A percentile compares a stretch with the other conserved stretches of the same genome.
Evolutionary conservation across 345 rosid genomes (phyloP).

Genomic region (Alliaria petiolata): DNA sequence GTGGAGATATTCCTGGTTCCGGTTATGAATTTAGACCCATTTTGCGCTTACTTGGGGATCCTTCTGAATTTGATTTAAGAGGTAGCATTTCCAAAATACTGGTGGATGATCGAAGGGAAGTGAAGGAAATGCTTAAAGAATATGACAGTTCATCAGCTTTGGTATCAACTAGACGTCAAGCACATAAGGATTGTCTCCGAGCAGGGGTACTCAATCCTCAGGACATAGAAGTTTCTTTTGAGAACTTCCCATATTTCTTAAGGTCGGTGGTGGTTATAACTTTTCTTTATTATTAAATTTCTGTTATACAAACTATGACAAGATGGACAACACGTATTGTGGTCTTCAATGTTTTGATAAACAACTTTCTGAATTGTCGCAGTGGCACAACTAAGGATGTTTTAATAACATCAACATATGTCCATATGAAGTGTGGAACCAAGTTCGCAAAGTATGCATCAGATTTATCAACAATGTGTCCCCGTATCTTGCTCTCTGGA

Average conservation of each 20-base stretch:
- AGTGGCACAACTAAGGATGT: slow-evolving; percentile 89
- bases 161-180: slow-evolving; percentile 58
- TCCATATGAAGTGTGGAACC: slow-evolving; percentile 69
- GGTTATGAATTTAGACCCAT: slow-evolving; percentile 59
- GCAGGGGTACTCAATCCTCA: slow-evolving; percentile 65
- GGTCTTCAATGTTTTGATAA: slow-evolving; percentile 1
- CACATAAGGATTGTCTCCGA: slow-evolving; percentile 60
- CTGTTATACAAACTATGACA: not conserved
- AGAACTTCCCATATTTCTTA: slow-evolving; percentile 77
- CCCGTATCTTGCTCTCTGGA: slow-evolving; percentile 89
- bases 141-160: slow-evolving; percentile 37
- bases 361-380: slow-evolving; percentile 22
- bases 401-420: slow-evolving; percentile 65
- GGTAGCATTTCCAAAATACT: slow-evolving; percentile 53
- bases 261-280: slow-evolving; percentile 44
- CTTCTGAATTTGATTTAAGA: slow-evolving; percentile 48
- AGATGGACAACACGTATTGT: not conserved
- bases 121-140: slow-evolving; percentile 45
- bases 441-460: slow-evolving; percentile 58
- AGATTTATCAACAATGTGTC: slow-evolving; percentile 62
- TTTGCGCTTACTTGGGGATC: slow-evolving; percentile 55
- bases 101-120: slow-evolving; percentile 56
- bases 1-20: slow-evolving; percentile 50
- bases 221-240: slow-evolving; percentile 67
- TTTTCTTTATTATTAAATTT: not conserved